A percentile compares a stretch with the other conserved stretches of the same genome.
Evolutionary conservation across 116 monocot species (phyloP).

Genomic region (Thalassia testudinum): DNA sequence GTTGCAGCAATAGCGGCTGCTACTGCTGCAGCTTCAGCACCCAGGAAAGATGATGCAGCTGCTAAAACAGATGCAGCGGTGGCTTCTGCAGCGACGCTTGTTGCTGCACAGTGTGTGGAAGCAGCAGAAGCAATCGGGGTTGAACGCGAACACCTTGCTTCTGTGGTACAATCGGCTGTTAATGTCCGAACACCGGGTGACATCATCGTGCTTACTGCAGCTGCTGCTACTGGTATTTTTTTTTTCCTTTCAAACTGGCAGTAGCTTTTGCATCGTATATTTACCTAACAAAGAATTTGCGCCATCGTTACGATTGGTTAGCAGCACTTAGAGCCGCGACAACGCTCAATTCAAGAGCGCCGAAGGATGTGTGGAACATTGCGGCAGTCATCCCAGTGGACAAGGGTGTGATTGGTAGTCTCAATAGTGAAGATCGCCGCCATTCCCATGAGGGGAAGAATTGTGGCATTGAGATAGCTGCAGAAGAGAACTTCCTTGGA

Average conservation of each 20-base stretch:
- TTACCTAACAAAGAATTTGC: no score
- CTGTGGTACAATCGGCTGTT: slow-evolving; percentile 80
- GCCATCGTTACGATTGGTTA: no score
- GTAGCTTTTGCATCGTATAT: no score
- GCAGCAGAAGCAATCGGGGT: slow-evolving; percentile 77
- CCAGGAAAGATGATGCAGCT: slow-evolving; percentile 35
- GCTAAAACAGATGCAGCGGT: slow-evolving; percentile 69
- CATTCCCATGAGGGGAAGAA: not conserved
- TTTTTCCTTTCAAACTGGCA: not conserved
- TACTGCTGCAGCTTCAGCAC: slow-evolving; percentile 19
- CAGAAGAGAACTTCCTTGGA: slow-evolving; percentile 46
- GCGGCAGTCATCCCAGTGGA: slow-evolving; percentile 89
- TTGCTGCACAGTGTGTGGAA: slow-evolving; percentile 92
- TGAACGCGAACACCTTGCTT: slow-evolving; percentile 65
- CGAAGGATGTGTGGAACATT: slow-evolving; percentile 93
- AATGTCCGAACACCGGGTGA: slow-evolving; percentile 72
- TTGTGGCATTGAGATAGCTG: slow-evolving; percentile 15
- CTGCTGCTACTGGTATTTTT: slow-evolving; percentile 49
- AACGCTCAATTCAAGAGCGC: slow-evolving; percentile 67
- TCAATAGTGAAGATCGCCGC: not conserved
- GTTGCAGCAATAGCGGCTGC: slow-evolving; percentile 41
- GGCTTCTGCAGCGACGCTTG: slow-evolving; percentile 76
- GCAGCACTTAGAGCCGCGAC: slow-evolving; percentile 82
- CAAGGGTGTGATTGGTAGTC: slow-evolving; percentile 23
- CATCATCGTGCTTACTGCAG: slow-evolving; percentile 62